Percentiles rank a stretch among this genome's conserved stretches.
phyloP scores from a whole-genome alignment of 2,329 filamentous ascomycete genomes.

The Fusarium sp. region DNA sequence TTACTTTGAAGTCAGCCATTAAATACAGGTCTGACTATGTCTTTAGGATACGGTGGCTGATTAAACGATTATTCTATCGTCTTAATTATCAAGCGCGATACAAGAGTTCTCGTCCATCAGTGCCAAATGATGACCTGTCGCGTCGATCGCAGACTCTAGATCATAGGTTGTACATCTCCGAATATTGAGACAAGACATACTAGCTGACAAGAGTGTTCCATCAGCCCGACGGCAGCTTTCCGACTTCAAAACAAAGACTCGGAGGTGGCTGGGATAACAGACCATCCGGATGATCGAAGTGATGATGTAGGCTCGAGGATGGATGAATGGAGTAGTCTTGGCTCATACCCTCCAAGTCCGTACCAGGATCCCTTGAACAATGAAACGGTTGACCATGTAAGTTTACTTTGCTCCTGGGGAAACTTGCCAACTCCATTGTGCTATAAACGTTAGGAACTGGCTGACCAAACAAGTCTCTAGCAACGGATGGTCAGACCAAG shows the following conservation, averaged over 20 bases:
- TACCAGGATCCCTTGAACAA: background rate
- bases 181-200: accelerated
- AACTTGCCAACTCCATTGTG: no score
- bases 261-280: background rate
- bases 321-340: no score
- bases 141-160: background rate
- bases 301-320: background rate
- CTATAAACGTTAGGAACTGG: background rate
- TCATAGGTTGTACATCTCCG: background rate
- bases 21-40: background rate
- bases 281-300: background rate
- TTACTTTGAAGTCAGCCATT: background rate
- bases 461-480: background rate
- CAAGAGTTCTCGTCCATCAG: background rate
- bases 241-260: background rate
- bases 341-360: no score
- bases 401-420: background rate
- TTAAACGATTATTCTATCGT: slow-evolving; percentile 4
- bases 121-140: background rate
- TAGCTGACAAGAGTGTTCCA: background rate
- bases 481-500: accelerated
- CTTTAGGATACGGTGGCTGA: background rate
- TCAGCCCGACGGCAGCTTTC: accelerated
- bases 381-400: background rate
- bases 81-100: slow-evolving; percentile 3